Evolutionary conservation across 306 rosid genomes (phyloP).

Genomic region (Elaeagnus macrophylla): DNA sequence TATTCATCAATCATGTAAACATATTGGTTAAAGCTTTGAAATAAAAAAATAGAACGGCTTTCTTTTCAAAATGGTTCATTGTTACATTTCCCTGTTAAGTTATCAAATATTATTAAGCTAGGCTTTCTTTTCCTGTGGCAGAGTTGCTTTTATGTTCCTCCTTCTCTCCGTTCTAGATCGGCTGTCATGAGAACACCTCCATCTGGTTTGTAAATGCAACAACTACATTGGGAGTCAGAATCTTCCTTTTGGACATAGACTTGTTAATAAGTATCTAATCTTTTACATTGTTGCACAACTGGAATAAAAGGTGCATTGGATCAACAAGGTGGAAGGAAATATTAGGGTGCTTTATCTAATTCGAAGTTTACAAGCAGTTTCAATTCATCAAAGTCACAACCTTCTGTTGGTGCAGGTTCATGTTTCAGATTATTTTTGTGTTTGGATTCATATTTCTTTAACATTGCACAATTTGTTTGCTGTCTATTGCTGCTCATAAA

Average conservation of each 20-base stretch:
- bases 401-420: conserved; percentile 56
- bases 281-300: conserved; percentile 27
- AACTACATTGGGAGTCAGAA: not conserved
- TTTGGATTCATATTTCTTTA: too few relatives aligned
- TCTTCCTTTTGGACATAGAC: not conserved
- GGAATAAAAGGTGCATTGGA: conserved; percentile 45
- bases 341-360: conserved; percentile 40
- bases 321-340: conserved; percentile 53
- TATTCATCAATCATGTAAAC: not conserved
- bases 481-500: too few relatives aligned
- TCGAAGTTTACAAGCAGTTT: conserved; percentile 44
- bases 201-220: conserved; percentile 42
- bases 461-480: too few relatives aligned
- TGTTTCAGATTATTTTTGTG: not conserved
- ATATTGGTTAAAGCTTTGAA: not conserved
- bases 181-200: conserved; percentile 67
- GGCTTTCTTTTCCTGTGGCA: conserved; percentile 25
- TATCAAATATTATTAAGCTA: not conserved
- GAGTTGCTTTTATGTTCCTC: conserved; percentile 89
- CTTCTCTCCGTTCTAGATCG: conserved; percentile 71
- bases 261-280: not conserved
- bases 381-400: conserved; percentile 49
- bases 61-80: too few relatives aligned
- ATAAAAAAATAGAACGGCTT: not conserved
- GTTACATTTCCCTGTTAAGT: not conserved